Conservation (phyloP, 768 basidiomycete genomes). For the Tulasnella sp. region DNA sequence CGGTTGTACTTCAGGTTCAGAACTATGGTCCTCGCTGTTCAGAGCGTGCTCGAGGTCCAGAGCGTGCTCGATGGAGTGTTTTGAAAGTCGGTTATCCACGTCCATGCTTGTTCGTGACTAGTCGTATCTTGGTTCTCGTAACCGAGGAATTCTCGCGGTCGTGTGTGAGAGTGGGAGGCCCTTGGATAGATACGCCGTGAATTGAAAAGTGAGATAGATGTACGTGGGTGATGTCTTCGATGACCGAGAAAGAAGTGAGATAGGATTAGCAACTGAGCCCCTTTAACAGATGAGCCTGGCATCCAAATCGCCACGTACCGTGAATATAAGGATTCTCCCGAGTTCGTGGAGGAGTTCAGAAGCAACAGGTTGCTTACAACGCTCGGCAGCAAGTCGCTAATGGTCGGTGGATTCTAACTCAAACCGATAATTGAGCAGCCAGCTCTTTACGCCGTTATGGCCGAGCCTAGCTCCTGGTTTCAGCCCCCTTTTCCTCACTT, state of each 20-base stretch:
- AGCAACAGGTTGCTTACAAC: too few species aligned
- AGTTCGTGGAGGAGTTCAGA: too few species aligned
- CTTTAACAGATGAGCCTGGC: neutral
- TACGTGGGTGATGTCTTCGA: too few species aligned
- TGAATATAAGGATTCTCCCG: neutral
- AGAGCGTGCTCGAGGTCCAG: constrained; percentile 73
- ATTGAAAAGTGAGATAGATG: too few species aligned
- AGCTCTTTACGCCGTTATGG: neutral
- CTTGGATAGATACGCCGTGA: too few species aligned
- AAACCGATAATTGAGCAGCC: neutral
- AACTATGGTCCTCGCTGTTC: constrained; percentile 23
- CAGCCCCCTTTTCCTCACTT: neutral
- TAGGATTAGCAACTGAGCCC: neutral
- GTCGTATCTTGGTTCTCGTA: too few species aligned
- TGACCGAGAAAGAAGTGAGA: neutral
- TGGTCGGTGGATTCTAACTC: too few species aligned
- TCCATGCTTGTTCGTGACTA: too few species aligned
- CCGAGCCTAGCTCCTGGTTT: neutral
- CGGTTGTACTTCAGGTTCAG: constrained; percentile 41
- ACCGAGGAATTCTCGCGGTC: neutral
- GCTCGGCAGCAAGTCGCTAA: neutral
- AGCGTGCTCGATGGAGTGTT: constrained; percentile 49
- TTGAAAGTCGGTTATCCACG: neutral
- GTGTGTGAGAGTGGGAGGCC: neutral
- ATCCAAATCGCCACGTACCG: too few species aligned